Evolutionary conservation across 768 basidiomycete genomes (phyloP).

Genomic region (Cystobasidiopsis lactophilus): DNA sequence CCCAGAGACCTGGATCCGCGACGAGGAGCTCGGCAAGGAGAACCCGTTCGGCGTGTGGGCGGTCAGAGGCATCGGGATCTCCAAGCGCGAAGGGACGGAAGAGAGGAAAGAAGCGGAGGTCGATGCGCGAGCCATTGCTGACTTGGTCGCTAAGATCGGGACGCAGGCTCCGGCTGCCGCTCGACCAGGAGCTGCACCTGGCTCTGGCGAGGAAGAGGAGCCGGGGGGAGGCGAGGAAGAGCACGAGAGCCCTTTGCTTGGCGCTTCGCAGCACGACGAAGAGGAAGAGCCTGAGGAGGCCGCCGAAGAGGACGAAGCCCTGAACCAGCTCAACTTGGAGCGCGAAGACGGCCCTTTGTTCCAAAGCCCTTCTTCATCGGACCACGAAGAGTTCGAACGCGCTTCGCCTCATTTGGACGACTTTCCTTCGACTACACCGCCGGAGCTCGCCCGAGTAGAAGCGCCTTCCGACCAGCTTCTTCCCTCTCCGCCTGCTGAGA

Average conservation of each 20-base stretch:
- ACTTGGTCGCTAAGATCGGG: background rate
- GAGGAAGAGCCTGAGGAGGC: slow-evolving; percentile 27
- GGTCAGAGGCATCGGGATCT: slow-evolving; percentile 13
- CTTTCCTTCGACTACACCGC: no score
- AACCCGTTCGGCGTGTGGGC: slow-evolving; percentile 19
- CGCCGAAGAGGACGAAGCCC: slow-evolving; percentile 13
- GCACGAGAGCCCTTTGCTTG: background rate
- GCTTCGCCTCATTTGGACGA: slow-evolving; percentile 1
- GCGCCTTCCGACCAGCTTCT: background rate
- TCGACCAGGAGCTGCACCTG: background rate
- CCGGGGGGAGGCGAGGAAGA: background rate
- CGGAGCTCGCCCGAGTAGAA: no score
- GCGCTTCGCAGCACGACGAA: slow-evolving; percentile 25
- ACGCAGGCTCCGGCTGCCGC: background rate
- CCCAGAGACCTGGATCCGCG: slow-evolving; percentile 9
- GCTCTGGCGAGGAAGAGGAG: slow-evolving; percentile 1
- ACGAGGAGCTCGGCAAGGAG: slow-evolving; percentile 3
- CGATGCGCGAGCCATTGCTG: slow-evolving; percentile 5
- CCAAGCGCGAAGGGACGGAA: background rate
- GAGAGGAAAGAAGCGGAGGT: slow-evolving; percentile 9
- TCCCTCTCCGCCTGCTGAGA: background rate
- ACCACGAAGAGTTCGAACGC: background rate
- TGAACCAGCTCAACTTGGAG: background rate
- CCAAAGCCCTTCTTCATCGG: no score
- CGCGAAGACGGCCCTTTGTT: slow-evolving; percentile 3